Base-by-base conservation (phyloP, 2,329 filamentous ascomycete genomes). In the Fusarium illudens region DNA sequence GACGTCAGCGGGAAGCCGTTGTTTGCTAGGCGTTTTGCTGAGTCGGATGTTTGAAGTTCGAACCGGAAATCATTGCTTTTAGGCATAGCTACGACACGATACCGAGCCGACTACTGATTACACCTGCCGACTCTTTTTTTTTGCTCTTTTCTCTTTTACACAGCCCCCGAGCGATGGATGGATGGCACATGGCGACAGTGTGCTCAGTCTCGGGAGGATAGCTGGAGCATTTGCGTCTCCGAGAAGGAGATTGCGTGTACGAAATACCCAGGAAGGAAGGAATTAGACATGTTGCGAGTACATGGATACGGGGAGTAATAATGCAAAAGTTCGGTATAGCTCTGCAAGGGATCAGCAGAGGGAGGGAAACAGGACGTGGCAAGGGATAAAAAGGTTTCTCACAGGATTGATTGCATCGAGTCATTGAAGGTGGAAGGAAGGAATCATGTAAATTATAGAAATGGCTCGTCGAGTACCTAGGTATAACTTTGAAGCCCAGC, bases 361-460 rank as follows among this genome's bases (percentile, higher is more conserved):
- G 60, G 48, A 34, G 68, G 53, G 60, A 52, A 62, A 64, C 56
- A 66, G 57, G 56, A 66, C 52, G 57, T 51, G 60, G 68, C n/a
- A 49, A 59, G 57, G 51, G 50, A 62, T 37, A 62, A 57, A 63
- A 63, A 42, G 42, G 50, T 59, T 68, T 70, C 64, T 68, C 55
- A 22, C 30, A 42, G 51, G 57, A 65, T 64, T 64, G 57, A 65
- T 64, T 64, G 60, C 62, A 65, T 68, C 39, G 52, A 63, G 54
- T 56, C 56, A 57, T 60, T 70, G 60, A 60, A 61, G 62, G 62
- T 33, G 44, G 50, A 44, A 51, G 27, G 42, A 46, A 10, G 42
- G 62, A 71, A 59, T 64, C 67, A 63, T 74, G 72, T 74, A 73
- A 70, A 73, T 67, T 74, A 74, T 72, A 72, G 61, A 65, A 60